Conservation (phyloP, 2,329 filamentous ascomycete genomes). For the Aspergillus novofumigatus region DNA sequence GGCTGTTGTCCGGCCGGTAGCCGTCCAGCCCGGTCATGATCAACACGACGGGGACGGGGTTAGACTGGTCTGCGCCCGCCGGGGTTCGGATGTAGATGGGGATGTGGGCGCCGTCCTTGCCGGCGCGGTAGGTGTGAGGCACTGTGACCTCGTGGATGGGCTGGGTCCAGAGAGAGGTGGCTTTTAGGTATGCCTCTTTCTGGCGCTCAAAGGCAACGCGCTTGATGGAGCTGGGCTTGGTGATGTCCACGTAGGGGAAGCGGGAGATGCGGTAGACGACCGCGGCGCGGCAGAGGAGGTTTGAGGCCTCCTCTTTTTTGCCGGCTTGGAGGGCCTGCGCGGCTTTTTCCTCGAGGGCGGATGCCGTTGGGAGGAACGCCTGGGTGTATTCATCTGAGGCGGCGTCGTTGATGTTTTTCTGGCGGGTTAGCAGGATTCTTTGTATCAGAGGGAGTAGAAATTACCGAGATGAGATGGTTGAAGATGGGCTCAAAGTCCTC, state of each 20-base stretch:
- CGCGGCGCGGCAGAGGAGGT: constrained; percentile 65
- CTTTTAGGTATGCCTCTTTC: constrained; percentile 61
- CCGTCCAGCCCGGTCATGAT: constrained; percentile 58
- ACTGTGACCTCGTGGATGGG: constrained; percentile 61
- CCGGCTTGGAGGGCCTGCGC: constrained; percentile 48
- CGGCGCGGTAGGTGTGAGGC: constrained; percentile 51
- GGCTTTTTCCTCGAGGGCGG: constrained; percentile 52
- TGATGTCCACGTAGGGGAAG: constrained; percentile 53
- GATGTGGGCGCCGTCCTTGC: constrained; percentile 53
- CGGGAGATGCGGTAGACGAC: constrained; percentile 69
- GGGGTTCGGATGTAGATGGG: constrained; percentile 65
- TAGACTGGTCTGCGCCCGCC: constrained; percentile 34
- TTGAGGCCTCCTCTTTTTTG: constrained; percentile 52
- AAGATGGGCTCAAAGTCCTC: constrained; percentile 69
- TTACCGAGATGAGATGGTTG: constrained; percentile 56
- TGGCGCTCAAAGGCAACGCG: constrained; percentile 62
- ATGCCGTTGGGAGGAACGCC: constrained; percentile 58
- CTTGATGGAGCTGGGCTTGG: constrained; percentile 41
- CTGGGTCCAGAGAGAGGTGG: constrained; percentile 49
- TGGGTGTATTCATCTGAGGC: constrained; percentile 62
- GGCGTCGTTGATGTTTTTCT: constrained; percentile 60
- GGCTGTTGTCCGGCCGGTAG: constrained; percentile 51
- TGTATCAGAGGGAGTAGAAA: no score
- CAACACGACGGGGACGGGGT: constrained; percentile 49
- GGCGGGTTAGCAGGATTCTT: no score